phyloP scores from a whole-genome alignment of 345 rosid genomes.

The Kernera saxatilis region DNA sequence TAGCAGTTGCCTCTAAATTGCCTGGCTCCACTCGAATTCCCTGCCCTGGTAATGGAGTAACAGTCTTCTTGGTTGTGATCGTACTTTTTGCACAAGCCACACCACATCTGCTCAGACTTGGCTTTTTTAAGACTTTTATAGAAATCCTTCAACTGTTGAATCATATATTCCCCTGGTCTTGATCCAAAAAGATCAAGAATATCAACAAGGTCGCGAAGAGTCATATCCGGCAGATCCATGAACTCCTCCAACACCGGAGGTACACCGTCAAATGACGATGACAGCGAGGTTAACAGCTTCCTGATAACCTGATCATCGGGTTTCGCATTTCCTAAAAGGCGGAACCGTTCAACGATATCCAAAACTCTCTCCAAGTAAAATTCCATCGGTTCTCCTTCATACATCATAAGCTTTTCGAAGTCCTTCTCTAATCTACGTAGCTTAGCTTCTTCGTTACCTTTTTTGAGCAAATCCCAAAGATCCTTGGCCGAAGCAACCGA shows the following conservation, averaged over 20 bases:
- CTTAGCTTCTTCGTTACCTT: background rate
- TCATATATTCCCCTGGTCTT: background rate
- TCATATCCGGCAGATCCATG: background rate
- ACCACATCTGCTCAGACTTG: conserved; percentile 9
- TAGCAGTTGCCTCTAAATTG: background rate
- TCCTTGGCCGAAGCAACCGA: conserved; percentile 1
- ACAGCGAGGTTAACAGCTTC: background rate
- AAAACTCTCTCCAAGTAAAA: background rate
- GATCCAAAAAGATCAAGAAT: background rate
- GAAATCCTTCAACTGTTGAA: background rate
- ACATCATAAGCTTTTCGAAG: background rate
- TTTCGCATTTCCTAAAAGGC: background rate
- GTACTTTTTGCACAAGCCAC: conserved; percentile 2
- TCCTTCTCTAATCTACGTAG: conserved; percentile 1
- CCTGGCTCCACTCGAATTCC: background rate
- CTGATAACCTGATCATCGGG: background rate
- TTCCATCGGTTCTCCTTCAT: background rate
- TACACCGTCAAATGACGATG: background rate
- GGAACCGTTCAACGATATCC: background rate
- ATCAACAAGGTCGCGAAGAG: background rate
- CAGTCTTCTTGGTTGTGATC: conserved; percentile 14
- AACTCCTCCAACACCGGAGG: background rate
- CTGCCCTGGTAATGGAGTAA: background rate
- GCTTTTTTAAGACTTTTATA: background rate
- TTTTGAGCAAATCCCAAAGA: conserved; percentile 7